Percentiles rank a stretch among this genome's conserved stretches.
Evolutionary conservation across 148 eudicot genomes (phyloP).

Genomic region (Agrostemma githago): DNA sequence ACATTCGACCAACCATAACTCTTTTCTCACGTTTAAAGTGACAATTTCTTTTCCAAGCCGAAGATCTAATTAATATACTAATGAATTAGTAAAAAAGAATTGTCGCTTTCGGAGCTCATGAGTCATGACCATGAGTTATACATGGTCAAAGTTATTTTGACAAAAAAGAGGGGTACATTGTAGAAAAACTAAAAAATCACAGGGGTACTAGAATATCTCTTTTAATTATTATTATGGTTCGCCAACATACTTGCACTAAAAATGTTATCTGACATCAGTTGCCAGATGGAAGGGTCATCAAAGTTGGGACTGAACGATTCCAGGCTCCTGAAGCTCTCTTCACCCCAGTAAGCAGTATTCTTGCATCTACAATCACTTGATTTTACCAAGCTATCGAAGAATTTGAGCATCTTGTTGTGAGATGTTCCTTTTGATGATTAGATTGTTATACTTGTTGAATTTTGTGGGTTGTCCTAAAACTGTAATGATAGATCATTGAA

Average conservation of each 20-base stretch:
- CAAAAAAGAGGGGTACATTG: too few species aligned
- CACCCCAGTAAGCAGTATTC: constrained; percentile 66
- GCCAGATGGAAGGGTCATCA: constrained; percentile 95
- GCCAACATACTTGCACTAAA: constrained; percentile 8
- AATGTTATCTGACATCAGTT: constrained; percentile 40
- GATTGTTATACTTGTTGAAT: background rate
- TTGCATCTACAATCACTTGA: constrained; percentile 8
- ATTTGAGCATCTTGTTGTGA: background rate
- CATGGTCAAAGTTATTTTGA: too few species aligned
- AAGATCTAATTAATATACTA: too few species aligned
- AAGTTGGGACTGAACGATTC: constrained; percentile 96
- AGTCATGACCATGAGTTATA: too few species aligned
- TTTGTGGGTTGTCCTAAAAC: background rate
- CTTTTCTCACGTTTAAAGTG: too few species aligned
- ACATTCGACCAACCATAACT: too few species aligned
- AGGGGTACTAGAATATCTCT: too few species aligned
- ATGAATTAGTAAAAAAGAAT: too few species aligned
- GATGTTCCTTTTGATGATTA: background rate
- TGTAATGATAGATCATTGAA: background rate
- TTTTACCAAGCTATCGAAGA: background rate
- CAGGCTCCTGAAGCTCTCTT: constrained; percentile 99
- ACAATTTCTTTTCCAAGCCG: too few species aligned
- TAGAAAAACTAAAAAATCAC: too few species aligned
- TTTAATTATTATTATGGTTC: background rate
- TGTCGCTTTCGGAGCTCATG: too few species aligned